Base-by-base conservation (phyloP, 345 rosid genomes). In the Rhizophora mangle region DNA sequence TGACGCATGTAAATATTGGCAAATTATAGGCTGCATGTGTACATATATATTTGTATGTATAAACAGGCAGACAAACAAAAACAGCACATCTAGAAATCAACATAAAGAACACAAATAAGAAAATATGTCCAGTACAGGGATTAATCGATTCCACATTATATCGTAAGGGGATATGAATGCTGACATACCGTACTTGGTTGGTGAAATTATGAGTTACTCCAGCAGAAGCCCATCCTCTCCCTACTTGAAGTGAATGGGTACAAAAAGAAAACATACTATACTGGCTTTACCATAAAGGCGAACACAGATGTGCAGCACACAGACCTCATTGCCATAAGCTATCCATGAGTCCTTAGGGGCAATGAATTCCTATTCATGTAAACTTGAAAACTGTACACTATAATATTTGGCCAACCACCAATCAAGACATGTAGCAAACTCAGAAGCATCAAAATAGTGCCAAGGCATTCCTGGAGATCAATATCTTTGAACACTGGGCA, bases 201-300 rank as follows among this genome's bases (percentile, higher is more conserved):
- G 80, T 84, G 91, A 84, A 87, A 82, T 81, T 85, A 92, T 81
- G 90, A 86, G 87, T 88, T 86, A 92, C 98, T 90, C 93, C 98
- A 81, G 99, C 97, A 82, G 97, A 91, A 83, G 97, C 88, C 89
- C 96, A 86, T 85, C 96, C 90, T 89, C 89, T 87, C 95, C 96
- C 96, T 89, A 96, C 81, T 86, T 56, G 85, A 92, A 84, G 83
- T 82, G 91, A 85, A 87, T 87, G 87, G 90, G 94, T 78, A 83
- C 90, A 89, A 84, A 82, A 78, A 73, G 36, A 43, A 52, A 65
- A 71, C 67, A 80, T 58, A 78, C 92, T 71, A 90, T 72, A 80
- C 80, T 79, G 80, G 78, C 72, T 83, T 82, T 79, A 66, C 78
- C 71, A 66, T 13, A 51, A 68, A 74, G 81, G 77, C 68, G 62